phyloP scores from a whole-genome alignment of 495 filamentous ascomycete genomes.

The Hypoxylon lienhwacheense region DNA sequence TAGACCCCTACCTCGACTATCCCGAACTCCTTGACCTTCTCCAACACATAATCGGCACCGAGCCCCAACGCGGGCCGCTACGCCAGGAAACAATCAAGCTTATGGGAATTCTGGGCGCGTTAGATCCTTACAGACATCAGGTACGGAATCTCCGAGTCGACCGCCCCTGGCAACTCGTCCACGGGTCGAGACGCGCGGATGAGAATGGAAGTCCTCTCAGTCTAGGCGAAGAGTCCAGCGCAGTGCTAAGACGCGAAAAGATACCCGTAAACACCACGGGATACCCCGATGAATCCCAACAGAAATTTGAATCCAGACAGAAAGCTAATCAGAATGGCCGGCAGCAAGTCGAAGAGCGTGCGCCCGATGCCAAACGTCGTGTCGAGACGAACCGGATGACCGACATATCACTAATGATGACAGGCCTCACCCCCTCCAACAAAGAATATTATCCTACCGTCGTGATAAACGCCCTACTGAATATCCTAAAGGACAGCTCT shows the following conservation, averaged over 20 bases:
- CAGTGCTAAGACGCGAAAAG: slow-evolving; percentile 1
- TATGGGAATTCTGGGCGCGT: slow-evolving; percentile 91
- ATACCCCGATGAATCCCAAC: neutral
- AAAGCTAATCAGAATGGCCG: slow-evolving; percentile 20
- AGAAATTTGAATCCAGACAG: neutral
- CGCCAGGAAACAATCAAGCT: slow-evolving; percentile 94
- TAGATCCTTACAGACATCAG: slow-evolving; percentile 96
- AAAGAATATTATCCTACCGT: slow-evolving; percentile 99
- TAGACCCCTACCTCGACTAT: slow-evolving; percentile 92
- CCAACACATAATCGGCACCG: slow-evolving; percentile 89
- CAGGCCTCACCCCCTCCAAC: slow-evolving; percentile 90
- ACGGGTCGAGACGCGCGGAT: slow-evolving; percentile 1
- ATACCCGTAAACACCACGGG: neutral
- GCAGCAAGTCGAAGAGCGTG: slow-evolving; percentile 62
- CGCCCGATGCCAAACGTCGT: slow-evolving; percentile 62
- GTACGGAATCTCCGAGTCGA: slow-evolving; percentile 40
- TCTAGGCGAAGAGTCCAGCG: slow-evolving; percentile 4
- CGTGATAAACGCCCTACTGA: slow-evolving; percentile 90
- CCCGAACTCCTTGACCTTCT: slow-evolving; percentile 89
- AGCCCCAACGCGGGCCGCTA: slow-evolving; percentile 74
- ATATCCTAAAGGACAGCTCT: slow-evolving; percentile 86
- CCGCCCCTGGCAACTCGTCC: slow-evolving; percentile 1
- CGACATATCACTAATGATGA: slow-evolving; percentile 97
- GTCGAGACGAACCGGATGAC: slow-evolving; percentile 69
- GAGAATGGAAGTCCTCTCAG: slow-evolving; percentile 24